Conservation (phyloP, 2,329 filamentous ascomycete genomes). For the Colletotrichum eleusines region DNA sequence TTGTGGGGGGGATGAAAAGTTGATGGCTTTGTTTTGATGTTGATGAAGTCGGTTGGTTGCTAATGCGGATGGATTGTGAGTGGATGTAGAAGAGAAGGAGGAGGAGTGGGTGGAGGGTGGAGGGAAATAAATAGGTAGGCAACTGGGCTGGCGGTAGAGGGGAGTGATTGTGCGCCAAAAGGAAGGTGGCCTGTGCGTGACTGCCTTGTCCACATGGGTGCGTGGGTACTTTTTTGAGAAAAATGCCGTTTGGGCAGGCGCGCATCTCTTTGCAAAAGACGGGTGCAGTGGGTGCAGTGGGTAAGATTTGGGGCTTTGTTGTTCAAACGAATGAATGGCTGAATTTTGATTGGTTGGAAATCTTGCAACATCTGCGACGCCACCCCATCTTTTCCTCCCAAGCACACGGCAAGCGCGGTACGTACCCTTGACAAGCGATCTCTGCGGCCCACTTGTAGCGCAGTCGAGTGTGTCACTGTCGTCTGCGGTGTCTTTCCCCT, state of each 20-base stretch:
- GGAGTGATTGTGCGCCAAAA: conserved; percentile 44
- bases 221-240: conserved; percentile 3
- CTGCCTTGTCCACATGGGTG: conserved; percentile 14
- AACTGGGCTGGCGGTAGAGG: conserved; percentile 49
- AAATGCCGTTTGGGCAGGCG: conserved; percentile 36
- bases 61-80: conserved; percentile 52
- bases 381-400: conserved; percentile 36
- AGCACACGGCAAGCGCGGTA: conserved; percentile 19
- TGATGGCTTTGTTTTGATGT: conserved; percentile 48
- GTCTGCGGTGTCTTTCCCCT: not conserved
- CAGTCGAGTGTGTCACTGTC: not conserved
- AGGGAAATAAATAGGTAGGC: conserved; percentile 47
- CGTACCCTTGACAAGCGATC: conserved; percentile 9
- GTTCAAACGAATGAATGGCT: conserved; percentile 3
- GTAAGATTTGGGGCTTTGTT: conserved; percentile 33
- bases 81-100: conserved; percentile 54
- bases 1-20: conserved; percentile 47
- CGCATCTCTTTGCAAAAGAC: conserved; percentile 27
- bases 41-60: conserved; percentile 47
- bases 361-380: conserved; percentile 30
- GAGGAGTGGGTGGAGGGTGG: conserved; percentile 45
- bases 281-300: conserved; percentile 9
- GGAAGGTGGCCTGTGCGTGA: conserved; percentile 38
- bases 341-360: conserved; percentile 44
- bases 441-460: not conserved